phyloP scores from a whole-genome alignment of 148 eudicot genomes.

The Agrostemma githago region DNA sequence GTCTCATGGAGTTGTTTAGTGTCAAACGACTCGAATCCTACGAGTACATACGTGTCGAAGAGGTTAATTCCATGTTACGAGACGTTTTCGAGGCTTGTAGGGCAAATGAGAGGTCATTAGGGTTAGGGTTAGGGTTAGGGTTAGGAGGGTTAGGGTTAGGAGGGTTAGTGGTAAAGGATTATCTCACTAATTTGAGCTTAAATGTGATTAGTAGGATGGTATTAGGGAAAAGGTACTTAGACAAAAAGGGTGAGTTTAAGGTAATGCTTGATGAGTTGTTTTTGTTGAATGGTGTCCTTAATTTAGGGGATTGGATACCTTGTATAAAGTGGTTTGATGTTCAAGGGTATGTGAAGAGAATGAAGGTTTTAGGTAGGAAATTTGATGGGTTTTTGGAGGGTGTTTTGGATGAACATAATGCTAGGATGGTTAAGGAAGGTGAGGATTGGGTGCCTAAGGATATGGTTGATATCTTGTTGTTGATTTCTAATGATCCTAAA shows the following conservation, averaged over 20 bases:
- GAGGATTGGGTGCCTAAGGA: slow-evolving; percentile 44
- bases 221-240: slow-evolving; percentile 60
- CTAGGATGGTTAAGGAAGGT: slow-evolving; percentile 26
- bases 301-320: slow-evolving; percentile 80
- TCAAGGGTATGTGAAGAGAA: slow-evolving; percentile 91
- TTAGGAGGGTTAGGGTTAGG: background rate
- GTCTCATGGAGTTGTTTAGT: slow-evolving; percentile 79
- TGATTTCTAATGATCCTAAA: slow-evolving; percentile 67
- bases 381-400: slow-evolving; percentile 80
- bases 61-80: slow-evolving; percentile 40
- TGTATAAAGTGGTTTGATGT: slow-evolving; percentile 63
- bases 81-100: slow-evolving; percentile 11
- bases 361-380: slow-evolving; percentile 73
- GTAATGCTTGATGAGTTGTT: slow-evolving; percentile 84
- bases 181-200: slow-evolving; percentile 55
- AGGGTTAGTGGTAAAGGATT: slow-evolving; percentile 44
- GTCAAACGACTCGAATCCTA: slow-evolving; percentile 59
- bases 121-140: background rate
- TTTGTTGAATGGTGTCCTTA: slow-evolving; percentile 74
- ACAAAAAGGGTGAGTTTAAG: slow-evolving; percentile 54
- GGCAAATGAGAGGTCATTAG: no score
- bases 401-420: slow-evolving; percentile 77
- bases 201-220: slow-evolving; percentile 93
- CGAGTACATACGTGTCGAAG: slow-evolving; percentile 76
- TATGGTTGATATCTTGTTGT: slow-evolving; percentile 80